Base-by-base conservation (phyloP, 2,329 filamentous ascomycete species). In the Hawksworthiomyces lignivorus region DNA sequence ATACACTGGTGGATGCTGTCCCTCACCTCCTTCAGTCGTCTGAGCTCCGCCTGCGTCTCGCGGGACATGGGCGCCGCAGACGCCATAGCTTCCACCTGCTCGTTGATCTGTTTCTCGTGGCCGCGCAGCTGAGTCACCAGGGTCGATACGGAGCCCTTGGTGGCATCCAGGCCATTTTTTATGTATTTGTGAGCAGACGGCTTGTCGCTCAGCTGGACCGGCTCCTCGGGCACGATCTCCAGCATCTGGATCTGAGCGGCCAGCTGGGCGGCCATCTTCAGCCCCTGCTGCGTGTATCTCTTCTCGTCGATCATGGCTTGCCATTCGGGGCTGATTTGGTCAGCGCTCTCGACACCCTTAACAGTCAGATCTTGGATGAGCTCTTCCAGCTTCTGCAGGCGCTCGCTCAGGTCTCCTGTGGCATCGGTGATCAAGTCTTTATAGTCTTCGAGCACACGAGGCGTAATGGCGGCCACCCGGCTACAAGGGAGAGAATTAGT, bases 331-430 rank as follows among this genome's bases (percentile, higher is more conserved):
- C 31, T 33, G 17, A 12, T 33, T 18, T 33, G 3, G 31, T 5
- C 10, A 12, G 31, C 18, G 31, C 31, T 12, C 31, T 33, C 17
- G 31, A 20, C 31, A 33, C 31, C n/a, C 31, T 19, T n/a, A 19
- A 19, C 17, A 33, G 31, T 19, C 31, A 33, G 14, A 14, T 27
- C 24, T 36, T 36, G 34, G 17, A 36, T 36, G 17, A 21, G 14
- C 10, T 36, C 20, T n/a, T 36, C 24, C 20, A 24, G 34, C 34
- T 36, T 36, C 17, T 36, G 20, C 34, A 36, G 31, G 31, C 31
- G 24, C 34, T 24, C 24, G 15, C 24, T 19, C 20, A 36, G 34
- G 20, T 24, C 24, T 24, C 7, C 21, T 19, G 9, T 36, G 7
- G 21, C 34, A 26, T 33, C 31, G n/a, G n/a, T n/a, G n/a, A n/a